Evolutionary conservation across 1,139 yeast genomes (phyloP).

Genomic region (Geotrichum klebahnii): DNA sequence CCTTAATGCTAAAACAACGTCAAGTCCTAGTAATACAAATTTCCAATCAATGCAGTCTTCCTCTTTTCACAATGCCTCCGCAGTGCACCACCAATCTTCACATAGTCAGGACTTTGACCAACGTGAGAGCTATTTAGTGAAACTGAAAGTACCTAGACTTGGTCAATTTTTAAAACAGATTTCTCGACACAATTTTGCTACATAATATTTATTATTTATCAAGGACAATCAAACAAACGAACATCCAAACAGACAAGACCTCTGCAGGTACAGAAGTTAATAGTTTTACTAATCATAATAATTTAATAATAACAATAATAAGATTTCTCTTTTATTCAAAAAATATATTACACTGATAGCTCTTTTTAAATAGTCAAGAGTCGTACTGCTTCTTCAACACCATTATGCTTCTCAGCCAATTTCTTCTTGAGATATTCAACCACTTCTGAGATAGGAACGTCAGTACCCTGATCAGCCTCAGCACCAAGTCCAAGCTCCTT

Average conservation of each 20-base stretch:
- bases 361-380: constrained; percentile 24
- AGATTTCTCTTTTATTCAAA: too few relatives aligned
- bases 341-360: not conserved
- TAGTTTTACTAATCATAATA: too few relatives aligned
- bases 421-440: constrained; percentile 54
- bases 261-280: not conserved
- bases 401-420: constrained; percentile 39
- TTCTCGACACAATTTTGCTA: constrained; percentile 5
- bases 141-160: constrained; percentile 40
- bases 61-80: too few relatives aligned
- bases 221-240: too few relatives aligned
- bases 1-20: too few relatives aligned
- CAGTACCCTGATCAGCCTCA: constrained; percentile 82
- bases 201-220: too few relatives aligned
- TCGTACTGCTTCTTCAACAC: constrained; percentile 29
- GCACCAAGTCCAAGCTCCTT: constrained; percentile 86
- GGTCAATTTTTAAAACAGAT: constrained; percentile 21
- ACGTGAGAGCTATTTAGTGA: constrained; percentile 34
- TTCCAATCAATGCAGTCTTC: constrained; percentile 13
- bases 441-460: constrained; percentile 58
- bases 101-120: constrained; percentile 22
- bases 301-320: too few relatives aligned
- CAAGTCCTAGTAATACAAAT: too few relatives aligned
- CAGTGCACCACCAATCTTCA: not conserved
- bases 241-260: too few relatives aligned